phyloP scores from a whole-genome alignment of 345 rosid species.

The Noccaea caerulescens region DNA sequence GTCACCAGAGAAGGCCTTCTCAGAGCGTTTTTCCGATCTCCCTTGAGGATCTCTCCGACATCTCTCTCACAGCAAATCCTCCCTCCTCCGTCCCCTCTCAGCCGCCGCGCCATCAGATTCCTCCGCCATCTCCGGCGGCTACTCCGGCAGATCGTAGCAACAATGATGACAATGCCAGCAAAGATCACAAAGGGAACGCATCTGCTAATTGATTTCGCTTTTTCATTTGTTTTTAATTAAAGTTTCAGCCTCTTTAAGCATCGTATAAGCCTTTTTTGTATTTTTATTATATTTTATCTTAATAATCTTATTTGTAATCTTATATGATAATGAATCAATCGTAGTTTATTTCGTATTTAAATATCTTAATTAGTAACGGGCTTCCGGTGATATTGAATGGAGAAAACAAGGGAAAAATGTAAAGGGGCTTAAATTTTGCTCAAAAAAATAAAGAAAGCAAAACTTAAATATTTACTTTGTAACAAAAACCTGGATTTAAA shows the following conservation, averaged over 20 bases:
- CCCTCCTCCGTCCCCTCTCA: conserved; percentile 29
- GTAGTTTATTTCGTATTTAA: no score
- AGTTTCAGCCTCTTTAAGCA: conserved; percentile 4
- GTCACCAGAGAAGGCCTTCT: conserved; percentile 47
- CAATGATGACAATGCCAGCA: conserved; percentile 30
- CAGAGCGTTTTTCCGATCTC: conserved; percentile 38
- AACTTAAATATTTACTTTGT: background rate
- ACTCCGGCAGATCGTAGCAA: conserved; percentile 30
- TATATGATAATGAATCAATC: conserved; percentile 29
- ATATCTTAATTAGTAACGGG: no score
- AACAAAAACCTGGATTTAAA: background rate
- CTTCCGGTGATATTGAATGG: conserved; percentile 1
- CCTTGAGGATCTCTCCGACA: conserved; percentile 40
- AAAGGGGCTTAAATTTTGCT: no score
- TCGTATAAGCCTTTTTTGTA: background rate
- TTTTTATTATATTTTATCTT: background rate
- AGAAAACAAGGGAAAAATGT: background rate
- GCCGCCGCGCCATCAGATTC: conserved; percentile 45
- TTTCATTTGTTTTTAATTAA: background rate
- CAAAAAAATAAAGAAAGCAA: no score
- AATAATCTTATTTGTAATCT: conserved; percentile 26
- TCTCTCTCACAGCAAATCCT: conserved; percentile 24
- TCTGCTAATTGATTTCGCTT: conserved; percentile 37
- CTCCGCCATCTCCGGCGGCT: conserved; percentile 42
- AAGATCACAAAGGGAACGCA: conserved; percentile 16